Conservation (phyloP, 2,329 filamentous ascomycete genomes). For the Epichloe glyceriae region DNA sequence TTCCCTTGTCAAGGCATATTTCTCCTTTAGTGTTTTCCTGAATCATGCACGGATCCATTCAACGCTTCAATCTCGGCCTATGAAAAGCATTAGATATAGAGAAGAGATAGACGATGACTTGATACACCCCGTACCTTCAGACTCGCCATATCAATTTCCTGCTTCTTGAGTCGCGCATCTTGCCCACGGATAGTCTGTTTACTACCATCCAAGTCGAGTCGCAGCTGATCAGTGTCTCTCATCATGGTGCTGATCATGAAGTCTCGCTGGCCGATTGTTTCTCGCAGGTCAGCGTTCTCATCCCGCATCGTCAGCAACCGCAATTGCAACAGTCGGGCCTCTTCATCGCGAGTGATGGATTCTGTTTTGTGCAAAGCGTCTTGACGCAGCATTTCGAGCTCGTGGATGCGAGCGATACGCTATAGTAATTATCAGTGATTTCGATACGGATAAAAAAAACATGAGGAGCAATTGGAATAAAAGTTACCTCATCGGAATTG, state of each 20-base stretch:
- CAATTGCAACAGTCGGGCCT: slow-evolving; percentile 55
- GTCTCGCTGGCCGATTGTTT: slow-evolving; percentile 47
- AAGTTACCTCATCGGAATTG: slow-evolving; percentile 15
- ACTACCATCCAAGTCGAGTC: slow-evolving; percentile 29
- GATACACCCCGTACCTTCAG: slow-evolving; percentile 28
- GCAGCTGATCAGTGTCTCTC: slow-evolving; percentile 26
- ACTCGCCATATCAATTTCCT: slow-evolving; percentile 33
- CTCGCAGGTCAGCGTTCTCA: slow-evolving; percentile 56
- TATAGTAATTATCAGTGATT: slow-evolving; percentile 14
- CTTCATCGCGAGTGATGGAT: slow-evolving; percentile 61
- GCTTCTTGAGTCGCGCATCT: slow-evolving; percentile 34
- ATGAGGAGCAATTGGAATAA: not conserved
- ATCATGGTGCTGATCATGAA: slow-evolving; percentile 39
- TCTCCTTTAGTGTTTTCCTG: slow-evolving; percentile 52
- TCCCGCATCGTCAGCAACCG: slow-evolving; percentile 60
- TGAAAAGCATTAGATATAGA: not conserved
- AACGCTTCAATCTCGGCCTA: slow-evolving; percentile 62
- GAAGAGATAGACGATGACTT: not conserved
- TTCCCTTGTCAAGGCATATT: slow-evolving; percentile 39
- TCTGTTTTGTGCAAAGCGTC: slow-evolving; percentile 51
- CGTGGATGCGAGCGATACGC: slow-evolving; percentile 33
- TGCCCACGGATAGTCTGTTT: slow-evolving; percentile 30
- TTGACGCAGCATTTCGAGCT: slow-evolving; percentile 59
- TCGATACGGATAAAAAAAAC: not conserved
- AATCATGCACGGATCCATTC: slow-evolving; percentile 53